A percentile compares a stretch with the other conserved stretches of the same genome.
Evolutionary conservation across 2,329 filamentous ascomycete species (phyloP).

Genomic region (Emmonsia crescens): DNA sequence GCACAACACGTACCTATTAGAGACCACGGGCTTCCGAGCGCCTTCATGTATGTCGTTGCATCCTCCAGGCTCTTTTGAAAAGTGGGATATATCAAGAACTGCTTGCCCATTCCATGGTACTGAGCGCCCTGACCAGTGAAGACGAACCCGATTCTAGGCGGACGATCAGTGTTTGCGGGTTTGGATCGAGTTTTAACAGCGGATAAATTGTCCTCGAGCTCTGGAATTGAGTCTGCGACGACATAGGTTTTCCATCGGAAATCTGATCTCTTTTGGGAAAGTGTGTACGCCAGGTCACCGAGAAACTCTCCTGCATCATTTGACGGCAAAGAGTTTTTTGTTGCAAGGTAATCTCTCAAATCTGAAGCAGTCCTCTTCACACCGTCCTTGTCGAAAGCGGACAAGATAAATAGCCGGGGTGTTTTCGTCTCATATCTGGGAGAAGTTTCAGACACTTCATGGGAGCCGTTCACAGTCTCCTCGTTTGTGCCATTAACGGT

Average conservation of each 20-base stretch:
- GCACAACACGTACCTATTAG: constrained; percentile 4
- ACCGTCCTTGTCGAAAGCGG: constrained; percentile 14
- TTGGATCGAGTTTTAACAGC: neutral
- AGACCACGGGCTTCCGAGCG: constrained; percentile 9
- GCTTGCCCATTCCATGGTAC: constrained; percentile 24
- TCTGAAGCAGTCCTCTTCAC: constrained; percentile 28
- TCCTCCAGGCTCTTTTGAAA: constrained; percentile 15
- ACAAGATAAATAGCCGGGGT: constrained; percentile 8
- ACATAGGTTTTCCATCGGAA: constrained; percentile 1
- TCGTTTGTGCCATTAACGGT: neutral
- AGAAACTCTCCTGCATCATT: constrained; percentile 4
- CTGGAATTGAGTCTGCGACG: neutral
- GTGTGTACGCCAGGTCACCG: constrained; percentile 7
- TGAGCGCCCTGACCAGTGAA: constrained; percentile 32
- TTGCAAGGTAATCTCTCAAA: constrained; percentile 3
- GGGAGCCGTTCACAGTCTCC: neutral
- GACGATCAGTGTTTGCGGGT: neutral
- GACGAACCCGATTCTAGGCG: constrained; percentile 16
- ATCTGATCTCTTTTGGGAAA: constrained; percentile 5
- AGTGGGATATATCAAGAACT: constrained; percentile 16
- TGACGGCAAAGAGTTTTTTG: neutral
- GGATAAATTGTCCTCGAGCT: constrained; percentile 5
- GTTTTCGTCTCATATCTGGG: neutral
- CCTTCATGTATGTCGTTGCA: constrained; percentile 8
- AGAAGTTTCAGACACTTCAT: neutral